Percentiles rank a stretch among this genome's conserved stretches.
phyloP scores from a whole-genome alignment of 257 asterid species.

The Salvia miltiorrhiza region DNA sequence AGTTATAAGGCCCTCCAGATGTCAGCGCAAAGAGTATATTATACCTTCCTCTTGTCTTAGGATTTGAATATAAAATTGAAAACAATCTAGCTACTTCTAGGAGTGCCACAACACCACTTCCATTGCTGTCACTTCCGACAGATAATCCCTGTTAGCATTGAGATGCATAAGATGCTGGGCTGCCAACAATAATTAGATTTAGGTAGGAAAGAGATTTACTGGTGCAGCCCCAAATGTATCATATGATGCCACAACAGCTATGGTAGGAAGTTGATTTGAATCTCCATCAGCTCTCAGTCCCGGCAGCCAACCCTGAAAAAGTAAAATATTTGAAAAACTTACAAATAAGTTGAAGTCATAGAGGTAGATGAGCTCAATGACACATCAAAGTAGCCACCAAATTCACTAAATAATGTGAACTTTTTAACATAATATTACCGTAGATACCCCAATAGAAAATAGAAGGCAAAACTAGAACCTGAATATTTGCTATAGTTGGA shows the following conservation, averaged over 20 bases:
- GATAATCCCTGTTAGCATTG: slow-evolving; percentile 60
- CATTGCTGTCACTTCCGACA: slow-evolving; percentile 93
- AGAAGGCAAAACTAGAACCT: slow-evolving; percentile 45
- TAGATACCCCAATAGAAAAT: slow-evolving; percentile 11
- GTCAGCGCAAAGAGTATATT: slow-evolving; percentile 84
- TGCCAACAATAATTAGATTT: slow-evolving; percentile 4
- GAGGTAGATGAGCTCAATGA: slow-evolving; percentile 16
- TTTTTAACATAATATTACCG: background rate
- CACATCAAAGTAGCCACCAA: slow-evolving; percentile 3
- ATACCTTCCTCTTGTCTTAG: slow-evolving; percentile 87
- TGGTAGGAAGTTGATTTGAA: slow-evolving; percentile 86
- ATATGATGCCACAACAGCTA: slow-evolving; percentile 97
- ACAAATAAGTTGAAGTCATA: background rate
- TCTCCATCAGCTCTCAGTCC: slow-evolving; percentile 84
- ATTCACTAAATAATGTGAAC: slow-evolving; percentile 10
- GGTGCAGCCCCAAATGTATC: slow-evolving; percentile 99
- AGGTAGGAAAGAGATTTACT: slow-evolving; percentile 38
- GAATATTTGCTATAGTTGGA: slow-evolving; percentile 79
- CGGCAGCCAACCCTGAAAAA: slow-evolving; percentile 93
- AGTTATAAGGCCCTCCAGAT: slow-evolving; percentile 96
- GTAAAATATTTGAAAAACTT: slow-evolving; percentile 13
- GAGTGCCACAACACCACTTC: slow-evolving; percentile 91
- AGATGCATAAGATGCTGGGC: slow-evolving; percentile 24
- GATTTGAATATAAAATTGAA: slow-evolving; percentile 81
- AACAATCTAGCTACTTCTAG: slow-evolving; percentile 90